Conservation (phyloP, 345 rosid genomes). For the Adansonia digitata region DNA sequence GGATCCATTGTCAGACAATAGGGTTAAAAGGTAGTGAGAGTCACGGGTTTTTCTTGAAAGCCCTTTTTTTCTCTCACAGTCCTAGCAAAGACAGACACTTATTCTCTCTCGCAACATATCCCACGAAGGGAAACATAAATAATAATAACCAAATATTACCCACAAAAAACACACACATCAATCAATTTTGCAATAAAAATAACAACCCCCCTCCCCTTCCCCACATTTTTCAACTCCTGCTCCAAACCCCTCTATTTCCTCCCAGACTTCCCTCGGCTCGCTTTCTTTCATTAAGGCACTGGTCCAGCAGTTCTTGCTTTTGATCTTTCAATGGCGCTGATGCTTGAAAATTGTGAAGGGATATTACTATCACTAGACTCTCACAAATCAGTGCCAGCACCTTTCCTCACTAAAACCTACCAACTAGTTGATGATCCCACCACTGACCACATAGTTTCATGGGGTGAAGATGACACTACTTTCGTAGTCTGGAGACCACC, state of each 20-base stretch:
- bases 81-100: slow-evolving; percentile 74
- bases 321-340: slow-evolving; percentile 38
- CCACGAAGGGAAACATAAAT: slow-evolving; percentile 34
- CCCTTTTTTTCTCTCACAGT: slow-evolving; percentile 44
- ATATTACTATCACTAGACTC: too few species aligned
- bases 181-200: too few species aligned
- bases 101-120: slow-evolving; percentile 55
- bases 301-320: slow-evolving; percentile 13
- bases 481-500: slow-evolving; percentile 89
- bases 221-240: too few species aligned
- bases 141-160: background rate
- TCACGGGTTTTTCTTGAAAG: slow-evolving; percentile 98
- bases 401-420: too few species aligned
- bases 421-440: too few species aligned
- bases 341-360: too few species aligned
- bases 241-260: too few species aligned
- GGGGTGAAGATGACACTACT: slow-evolving; percentile 87
- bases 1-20: slow-evolving; percentile 55
- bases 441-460: slow-evolving; percentile 82
- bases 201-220: too few species aligned
- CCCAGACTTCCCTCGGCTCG: too few species aligned
- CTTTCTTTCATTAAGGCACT: slow-evolving; percentile 20
- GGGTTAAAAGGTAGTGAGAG: slow-evolving; percentile 5
- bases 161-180: background rate
- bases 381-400: too few species aligned